Evolutionary conservation across 192 early-diverging fungal species (phyloP), one percentile per base, ranked within the genome.

Genomic region (Entomortierella lignicola): DNA sequence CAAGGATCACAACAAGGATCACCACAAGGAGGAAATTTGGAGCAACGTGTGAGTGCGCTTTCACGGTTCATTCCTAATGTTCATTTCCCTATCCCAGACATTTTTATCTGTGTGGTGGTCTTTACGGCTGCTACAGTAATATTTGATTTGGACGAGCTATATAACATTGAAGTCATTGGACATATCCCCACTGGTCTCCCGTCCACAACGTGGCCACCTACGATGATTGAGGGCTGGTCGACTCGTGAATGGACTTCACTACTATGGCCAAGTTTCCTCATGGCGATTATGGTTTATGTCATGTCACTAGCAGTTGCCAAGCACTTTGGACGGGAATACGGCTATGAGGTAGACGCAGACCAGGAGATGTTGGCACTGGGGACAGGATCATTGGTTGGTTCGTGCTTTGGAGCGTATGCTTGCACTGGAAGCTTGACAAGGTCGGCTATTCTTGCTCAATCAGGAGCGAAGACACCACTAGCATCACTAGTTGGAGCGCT

Each of bases 301-400:
- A 77, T 79, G 60, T 82, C 81, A 12, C 61, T 82, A 13, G 65
- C 81, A 23, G 73, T 82, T 0, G 77, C 81, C 18, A 72, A 72
- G 25, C 66, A 80, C 48, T 82, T 37, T 63, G 73, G 71, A 29
- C 30, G 60, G 27, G 66, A 65, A 43, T 80, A 69, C 34, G 72
- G 62, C 20, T 82, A 82, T 43, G 72, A 72, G 34, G 58, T 82
- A 8, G 66, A 74, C 32, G 66, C 81, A n/a, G 70, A 77, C 37
- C 81, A 82, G 47, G 81, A 82, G 29, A 67, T 82, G 66, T 17
- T 79, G 60, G 81, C 81, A 2, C 54, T 82, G 17, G 81, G 81
- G 17, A 52, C 64, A 2, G 75, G 69, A 0, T 80, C 72, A 0
- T 37, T 77, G 55, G 60, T 79, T 2, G 72, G 73, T 27, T 82